These are phyloP conservation scores for Fusarium sulawesiense DNA, from an alignment of 2,329 filamentous ascomycete genomes.

Conservation along the genomic window DNA sequence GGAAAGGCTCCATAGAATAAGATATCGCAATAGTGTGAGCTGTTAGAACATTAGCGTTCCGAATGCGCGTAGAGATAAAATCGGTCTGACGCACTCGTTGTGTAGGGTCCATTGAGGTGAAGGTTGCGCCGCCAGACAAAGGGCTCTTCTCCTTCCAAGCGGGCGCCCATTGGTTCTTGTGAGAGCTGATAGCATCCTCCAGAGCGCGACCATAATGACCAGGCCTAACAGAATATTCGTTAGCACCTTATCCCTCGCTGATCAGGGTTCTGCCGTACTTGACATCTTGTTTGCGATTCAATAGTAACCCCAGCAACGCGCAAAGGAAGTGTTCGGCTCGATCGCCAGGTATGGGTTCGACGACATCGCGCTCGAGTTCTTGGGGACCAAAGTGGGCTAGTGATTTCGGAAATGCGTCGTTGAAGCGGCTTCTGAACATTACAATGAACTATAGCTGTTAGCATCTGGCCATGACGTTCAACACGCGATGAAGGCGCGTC, in stretches of 20 bases:
- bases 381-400: constrained; percentile 92
- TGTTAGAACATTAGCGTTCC: constrained; percentile 52
- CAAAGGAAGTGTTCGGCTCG: constrained; percentile 90
- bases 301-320: constrained; percentile 84
- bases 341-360: constrained; percentile 81
- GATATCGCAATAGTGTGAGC: constrained; percentile 84
- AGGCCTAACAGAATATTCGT: constrained; percentile 66
- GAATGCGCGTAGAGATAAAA: background rate
- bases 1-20: constrained; percentile 89
- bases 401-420: constrained; percentile 87
- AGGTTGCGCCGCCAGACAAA: constrained; percentile 81
- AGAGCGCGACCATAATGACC: constrained; percentile 93
- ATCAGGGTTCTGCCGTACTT: constrained; percentile 74
- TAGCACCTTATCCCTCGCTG: constrained; percentile 13
- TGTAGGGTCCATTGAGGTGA: constrained; percentile 82
- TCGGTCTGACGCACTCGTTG: constrained; percentile 73
- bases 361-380: constrained; percentile 89
- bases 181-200: constrained; percentile 88
- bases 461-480: constrained; percentile 48
- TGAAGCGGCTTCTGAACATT: constrained; percentile 96
- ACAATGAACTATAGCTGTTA: constrained; percentile 83
- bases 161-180: constrained; percentile 88
- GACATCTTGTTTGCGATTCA: constrained; percentile 98
- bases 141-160: constrained; percentile 88
- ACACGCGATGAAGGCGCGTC: constrained; percentile 67